Evolutionary conservation across 805 yeast genomes (phyloP).

Genomic region (Ogataea pini): DNA sequence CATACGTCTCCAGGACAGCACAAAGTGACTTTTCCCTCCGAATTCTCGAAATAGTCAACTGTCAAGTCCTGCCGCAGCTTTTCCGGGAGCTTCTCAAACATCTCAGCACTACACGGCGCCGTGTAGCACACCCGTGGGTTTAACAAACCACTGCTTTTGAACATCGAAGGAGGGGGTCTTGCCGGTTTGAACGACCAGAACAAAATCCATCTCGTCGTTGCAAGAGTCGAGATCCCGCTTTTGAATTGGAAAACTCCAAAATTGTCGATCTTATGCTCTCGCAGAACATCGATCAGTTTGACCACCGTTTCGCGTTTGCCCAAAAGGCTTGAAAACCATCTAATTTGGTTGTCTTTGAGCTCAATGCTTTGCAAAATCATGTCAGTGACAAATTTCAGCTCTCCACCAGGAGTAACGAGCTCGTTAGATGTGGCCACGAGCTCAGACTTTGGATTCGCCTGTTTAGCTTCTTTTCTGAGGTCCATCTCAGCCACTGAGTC

Average conservation of each 20-base stretch:
- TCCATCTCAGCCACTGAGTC: constrained; percentile 36
- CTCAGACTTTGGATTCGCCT: constrained; percentile 4
- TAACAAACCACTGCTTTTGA: constrained; percentile 9
- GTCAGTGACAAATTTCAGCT: constrained; percentile 38
- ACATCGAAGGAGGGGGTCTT: constrained; percentile 17
- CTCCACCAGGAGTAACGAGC: constrained; percentile 49
- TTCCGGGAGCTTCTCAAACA: not conserved
- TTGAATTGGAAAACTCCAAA: constrained; percentile 35
- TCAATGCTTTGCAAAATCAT: constrained; percentile 38
- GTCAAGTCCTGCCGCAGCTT: not conserved
- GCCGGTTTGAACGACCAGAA: constrained; percentile 37
- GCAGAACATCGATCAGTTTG: constrained; percentile 14
- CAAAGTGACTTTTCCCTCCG: not conserved
- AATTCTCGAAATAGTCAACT: not conserved
- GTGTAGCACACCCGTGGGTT: constrained; percentile 6
- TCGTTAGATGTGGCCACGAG: constrained; percentile 40
- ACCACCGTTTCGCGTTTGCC: constrained; percentile 24
- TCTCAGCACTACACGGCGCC: not conserved
- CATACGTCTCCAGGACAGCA: constrained; percentile 28
- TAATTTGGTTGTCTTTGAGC: constrained; percentile 12
- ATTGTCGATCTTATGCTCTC: constrained; percentile 18
- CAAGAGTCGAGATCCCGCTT: constrained; percentile 21
- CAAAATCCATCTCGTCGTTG: constrained; percentile 40
- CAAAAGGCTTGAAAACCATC: constrained; percentile 42
- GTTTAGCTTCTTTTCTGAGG: constrained; percentile 28